These are phyloP conservation scores for Mediolabrus comicus DNA, from an alignment of 108 stramenopile species.

Conservation along the genomic window DNA sequence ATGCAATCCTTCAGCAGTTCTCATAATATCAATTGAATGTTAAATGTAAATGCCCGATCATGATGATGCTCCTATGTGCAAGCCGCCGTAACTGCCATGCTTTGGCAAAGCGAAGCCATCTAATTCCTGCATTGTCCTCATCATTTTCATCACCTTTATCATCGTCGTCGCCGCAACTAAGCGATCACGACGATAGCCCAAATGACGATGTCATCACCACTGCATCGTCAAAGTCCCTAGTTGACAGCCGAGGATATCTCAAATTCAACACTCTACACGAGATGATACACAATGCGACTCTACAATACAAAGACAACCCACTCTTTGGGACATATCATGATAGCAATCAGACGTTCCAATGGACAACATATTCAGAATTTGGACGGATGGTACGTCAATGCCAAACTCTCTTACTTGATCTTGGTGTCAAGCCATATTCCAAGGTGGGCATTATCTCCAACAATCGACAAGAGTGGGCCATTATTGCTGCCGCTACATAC, in stretches of 20 bases:
- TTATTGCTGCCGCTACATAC: conserved; percentile 84
- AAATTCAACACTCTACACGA: conserved; percentile 74
- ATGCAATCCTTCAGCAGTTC: no score
- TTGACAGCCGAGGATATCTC: conserved; percentile 49
- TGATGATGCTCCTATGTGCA: no score
- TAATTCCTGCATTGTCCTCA: not conserved
- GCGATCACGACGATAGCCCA: not conserved
- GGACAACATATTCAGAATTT: conserved; percentile 70
- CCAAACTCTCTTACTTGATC: conserved; percentile 58
- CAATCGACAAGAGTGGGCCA: conserved; percentile 94
- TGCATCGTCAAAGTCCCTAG: not conserved
- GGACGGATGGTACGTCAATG: conserved; percentile 54
- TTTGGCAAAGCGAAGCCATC: no score
- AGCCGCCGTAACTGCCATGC: no score
- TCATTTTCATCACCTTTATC: not conserved
- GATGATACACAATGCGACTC: conserved; percentile 51
- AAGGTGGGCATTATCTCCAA: conserved; percentile 90
- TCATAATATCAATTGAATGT: no score
- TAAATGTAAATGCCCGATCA: no score
- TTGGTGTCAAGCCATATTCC: conserved; percentile 56
- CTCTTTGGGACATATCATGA: conserved; percentile 70
- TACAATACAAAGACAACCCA: conserved; percentile 49
- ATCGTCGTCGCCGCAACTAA: not conserved
- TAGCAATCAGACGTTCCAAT: conserved; percentile 51
- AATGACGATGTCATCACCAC: not conserved